These are phyloP conservation scores for Amanita thiersii DNA, from an alignment of 768 basidiomycete genomes.

Conservation along the genomic window DNA sequence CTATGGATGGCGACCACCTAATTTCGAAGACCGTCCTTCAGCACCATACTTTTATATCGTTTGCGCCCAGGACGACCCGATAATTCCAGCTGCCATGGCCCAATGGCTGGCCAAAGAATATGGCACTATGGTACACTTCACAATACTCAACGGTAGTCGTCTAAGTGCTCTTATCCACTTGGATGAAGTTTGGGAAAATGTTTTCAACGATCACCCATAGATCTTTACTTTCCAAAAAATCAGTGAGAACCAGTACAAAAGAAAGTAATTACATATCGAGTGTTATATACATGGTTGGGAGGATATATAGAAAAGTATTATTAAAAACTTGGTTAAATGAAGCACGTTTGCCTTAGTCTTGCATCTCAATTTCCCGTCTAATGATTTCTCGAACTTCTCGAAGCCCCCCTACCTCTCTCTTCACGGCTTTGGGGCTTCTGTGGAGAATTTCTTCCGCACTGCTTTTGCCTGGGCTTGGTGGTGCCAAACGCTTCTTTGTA, in stretches of 20 bases:
- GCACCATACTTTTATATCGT: constrained; percentile 38
- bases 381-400: constrained; percentile 79
- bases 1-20: constrained; percentile 39
- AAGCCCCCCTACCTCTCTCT: constrained; percentile 63
- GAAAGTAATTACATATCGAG: constrained; percentile 14
- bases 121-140: constrained; percentile 35
- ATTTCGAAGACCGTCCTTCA: constrained; percentile 36
- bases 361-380: constrained; percentile 65
- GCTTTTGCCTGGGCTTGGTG: constrained; percentile 47
- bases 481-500: constrained; percentile 27
- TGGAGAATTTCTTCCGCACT: constrained; percentile 54
- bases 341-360: constrained; percentile 39
- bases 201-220: too few species aligned
- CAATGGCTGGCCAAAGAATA: constrained; percentile 34
- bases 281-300: constrained; percentile 12
- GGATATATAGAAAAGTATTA: constrained; percentile 13
- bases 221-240: constrained; percentile 2
- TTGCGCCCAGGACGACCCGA: constrained; percentile 31
- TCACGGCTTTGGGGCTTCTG: constrained; percentile 68
- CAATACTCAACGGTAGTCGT: constrained; percentile 40
- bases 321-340: constrained; percentile 16
- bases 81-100: constrained; percentile 33
- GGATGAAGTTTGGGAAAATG: constrained; percentile 36
- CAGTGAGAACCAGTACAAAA: not conserved
- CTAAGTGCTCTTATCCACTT: constrained; percentile 35